Conservation (phyloP, 164 flowering plant genomes). For the Stephania japonica region DNA sequence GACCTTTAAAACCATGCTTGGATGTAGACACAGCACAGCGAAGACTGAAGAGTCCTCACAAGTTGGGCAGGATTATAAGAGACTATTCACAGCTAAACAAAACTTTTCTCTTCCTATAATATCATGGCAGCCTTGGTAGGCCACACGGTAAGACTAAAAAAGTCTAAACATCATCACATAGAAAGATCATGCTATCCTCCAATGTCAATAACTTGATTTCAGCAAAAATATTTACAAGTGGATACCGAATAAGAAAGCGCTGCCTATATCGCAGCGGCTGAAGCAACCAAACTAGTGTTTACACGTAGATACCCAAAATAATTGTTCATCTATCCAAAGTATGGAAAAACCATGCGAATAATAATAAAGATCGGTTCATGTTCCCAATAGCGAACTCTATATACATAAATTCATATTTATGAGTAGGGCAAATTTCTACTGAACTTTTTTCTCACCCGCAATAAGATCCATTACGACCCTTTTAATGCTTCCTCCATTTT, state of each 20-base stretch:
- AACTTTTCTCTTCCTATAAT: not conserved
- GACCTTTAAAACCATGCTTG: not conserved
- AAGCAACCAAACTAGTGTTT: not conserved
- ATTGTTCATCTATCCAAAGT: not conserved
- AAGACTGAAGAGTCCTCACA: not conserved
- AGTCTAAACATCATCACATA: not conserved
- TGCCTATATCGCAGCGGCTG: not conserved
- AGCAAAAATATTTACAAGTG: not conserved
- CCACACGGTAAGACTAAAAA: not conserved
- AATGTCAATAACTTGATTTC: not conserved
- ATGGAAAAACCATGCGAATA: not conserved
- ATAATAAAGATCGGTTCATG: not conserved
- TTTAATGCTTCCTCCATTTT: conserved; percentile 87
- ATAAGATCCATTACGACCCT: conserved; percentile 87
- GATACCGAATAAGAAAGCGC: not conserved
- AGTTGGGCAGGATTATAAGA: not conserved
- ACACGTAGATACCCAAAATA: not conserved
- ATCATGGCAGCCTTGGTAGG: not conserved
- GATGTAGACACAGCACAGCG: not conserved
- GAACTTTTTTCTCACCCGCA: conserved; percentile 38
- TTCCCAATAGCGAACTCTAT: not conserved
- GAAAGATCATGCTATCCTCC: not conserved
- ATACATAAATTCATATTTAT: not conserved
- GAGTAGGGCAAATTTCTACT: conserved; percentile 4
- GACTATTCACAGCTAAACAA: not conserved